These are phyloP conservation scores for barrel medic (Medicago truncatula) DNA, from an alignment of 306 rosid genomes.

Conservation along the genomic window MtrunA17r5.0-ANR NC_053046.1:40448501-40449000, in stretches of 20 bases:
- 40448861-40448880: conserved; percentile 88
- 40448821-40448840: conserved; percentile 79
- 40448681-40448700: conserved; percentile 20
- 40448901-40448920: conserved; percentile 61
- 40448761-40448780: conserved; percentile 59
- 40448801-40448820: conserved; percentile 68
- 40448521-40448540: conserved; percentile 26
- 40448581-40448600: conserved; percentile 25
- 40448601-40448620: conserved; percentile 30
- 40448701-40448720: conserved; percentile 23
- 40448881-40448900: conserved; percentile 59
- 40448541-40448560: conserved; percentile 21
- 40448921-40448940: conserved; percentile 40
- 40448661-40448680: conserved; percentile 24
- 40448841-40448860: conserved; percentile 87
- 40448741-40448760: conserved; percentile 63
- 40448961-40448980: conserved; percentile 28
- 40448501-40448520: conserved; percentile 13
- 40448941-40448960: conserved; percentile 33
- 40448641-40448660: not conserved
- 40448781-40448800: conserved; percentile 59
- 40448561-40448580: conserved; percentile 21
- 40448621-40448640: not conserved
- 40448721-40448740: conserved; percentile 29
- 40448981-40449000: conserved; percentile 23